Evolutionary conservation across 257 asterid genomes (phyloP), one percentile per base, ranked within the genome.

Genomic region (Primulina huaijiensis): DNA sequence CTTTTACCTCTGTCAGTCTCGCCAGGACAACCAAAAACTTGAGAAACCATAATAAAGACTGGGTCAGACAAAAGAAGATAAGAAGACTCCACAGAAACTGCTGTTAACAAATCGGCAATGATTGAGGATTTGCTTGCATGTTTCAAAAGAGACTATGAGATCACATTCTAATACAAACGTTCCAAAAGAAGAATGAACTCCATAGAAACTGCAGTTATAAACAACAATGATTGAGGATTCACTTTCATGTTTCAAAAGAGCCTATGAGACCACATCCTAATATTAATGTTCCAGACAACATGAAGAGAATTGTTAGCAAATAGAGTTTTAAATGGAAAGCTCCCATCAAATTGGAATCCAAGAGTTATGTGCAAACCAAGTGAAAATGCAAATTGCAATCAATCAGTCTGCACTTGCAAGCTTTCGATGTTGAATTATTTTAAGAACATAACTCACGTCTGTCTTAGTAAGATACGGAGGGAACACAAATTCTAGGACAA

Each of bases 1-100:
- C 99, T 89, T 86, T 93, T 90, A 63, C 97, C 97, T 84, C 97
- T 85, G 38, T 90, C 96, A 1, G 71, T 65, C 77, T 93, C 99
- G 35, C 99, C 99, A 69, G 33, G 74, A 73, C 96, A 90, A 69
- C 99, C 99, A 74, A 87, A 60, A 76, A 93, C 99, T 90, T 79
- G 76, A 80, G 59, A 76, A 60, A 72, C 68, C 57, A 63, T 11
- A 58, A 55, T n/a, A 74, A 65, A 67, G 64, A 59, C 60, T 68
- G 27, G 25, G 76, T 83, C 70, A 80, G 80, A 50, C 11, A 70
- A 77, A 57, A 62, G 57, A 43, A 70, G 64, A 65, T 27, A 20
- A 25, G 7, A 30, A 33, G 64, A 17, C 35, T 72, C 67, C 62
- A 56, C 2, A 46, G 63, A 65, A 70, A 56, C 9, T 23, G 53